Evolutionary conservation across 768 basidiomycete species (phyloP), one percentile per base, ranked within the genome.

Genomic region (Naganishia vishniacii): DNA sequence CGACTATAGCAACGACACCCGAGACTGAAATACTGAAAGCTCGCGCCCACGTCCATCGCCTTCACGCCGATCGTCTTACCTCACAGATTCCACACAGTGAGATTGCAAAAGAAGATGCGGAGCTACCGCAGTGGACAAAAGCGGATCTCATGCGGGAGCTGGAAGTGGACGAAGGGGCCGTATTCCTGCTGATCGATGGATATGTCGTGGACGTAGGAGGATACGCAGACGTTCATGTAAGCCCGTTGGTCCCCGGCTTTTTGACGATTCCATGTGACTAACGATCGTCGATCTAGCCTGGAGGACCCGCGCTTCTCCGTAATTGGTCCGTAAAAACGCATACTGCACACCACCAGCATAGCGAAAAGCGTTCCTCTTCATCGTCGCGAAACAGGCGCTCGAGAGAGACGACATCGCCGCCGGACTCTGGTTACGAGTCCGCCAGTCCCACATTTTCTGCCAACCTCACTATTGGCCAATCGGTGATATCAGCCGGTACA

Each of bases 181-280:
- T 73, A 42, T 69, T 88, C 11, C 65, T 88, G 1, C 58, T 86
- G 25, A 79, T 88, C 13, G 81, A 85, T 34, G 85, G 83, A 1
- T 85, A 81, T 69, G 80, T 84, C 7, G 77, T 88, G 6, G 85
- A 88, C 71, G 85, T 79, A 1, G 84, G 85, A 5, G 69, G 72
- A 2, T 88, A 88, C 73, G 75, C 87, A 15, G 77, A 79, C 18
- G 84, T 86, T 69, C 87, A 88, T 79, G 87, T 88, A 74, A 69
- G 86, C 80, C 11, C 37, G 40, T 23, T 40, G 5, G 2, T 5
- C 16, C 11, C 9, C 4, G 2, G 13, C 20, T 4, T 15, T 37
- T 31, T 45, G 45, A 5, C 6, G 3, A 16, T 2, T 15, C 16
- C 26, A 16, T 8, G 26, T 20, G 23, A 40, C 47, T 48, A 28